Base-by-base conservation (phyloP, 1,139 yeast species). In the Hemisphaericaspora xylanilytica region DNA sequence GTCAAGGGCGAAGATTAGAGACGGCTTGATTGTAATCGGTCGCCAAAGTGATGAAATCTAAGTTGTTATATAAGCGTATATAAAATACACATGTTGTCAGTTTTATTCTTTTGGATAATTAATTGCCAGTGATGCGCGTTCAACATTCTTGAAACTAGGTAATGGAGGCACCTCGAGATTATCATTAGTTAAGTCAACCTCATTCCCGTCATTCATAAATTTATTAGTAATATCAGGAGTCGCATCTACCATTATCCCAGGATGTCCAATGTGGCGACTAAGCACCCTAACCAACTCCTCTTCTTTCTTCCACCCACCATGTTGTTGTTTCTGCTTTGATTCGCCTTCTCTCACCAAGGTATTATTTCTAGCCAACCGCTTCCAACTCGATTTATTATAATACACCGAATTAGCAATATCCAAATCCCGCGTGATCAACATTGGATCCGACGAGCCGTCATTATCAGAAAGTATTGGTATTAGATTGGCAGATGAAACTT, bases 11-110 rank as follows among this genome's bases (percentile, higher is more conserved):
- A 58, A 59, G 3, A 56, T 75, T 4, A 66, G 81, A 41, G 66
- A 67, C 2, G 85, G 80, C 10, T 53, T 86, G 32, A 73, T 78
- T 43, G 67, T 88, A 4, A 78, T 87, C 43, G 96, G 96, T 6
- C 71, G 95, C 42, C 90, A 85, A 57, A 80, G 83, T 47, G 24
- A 29, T 29, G 22, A 28, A 28, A 12, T 17, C 12, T 22, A 30
- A 20, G 4, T 16, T 37, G 11, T 21, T 28, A 31, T 16, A 31
- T 13, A 14, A 17, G 18, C 11, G 3, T 9, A 32, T 11, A 7
- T 9, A 33, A 20, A 8, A 20, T 20, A 7, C 22, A 33, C 17
- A 12, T 17, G 26, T 24, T 10, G 35, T 35, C 13, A 15, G 26
- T 24, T 10, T 35, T 36, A 49, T 18, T 51, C 52, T 15, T 49